phyloP scores from a whole-genome alignment of 192 early-diverging fungal genomes.

The Coemansia aciculifera region DNA sequence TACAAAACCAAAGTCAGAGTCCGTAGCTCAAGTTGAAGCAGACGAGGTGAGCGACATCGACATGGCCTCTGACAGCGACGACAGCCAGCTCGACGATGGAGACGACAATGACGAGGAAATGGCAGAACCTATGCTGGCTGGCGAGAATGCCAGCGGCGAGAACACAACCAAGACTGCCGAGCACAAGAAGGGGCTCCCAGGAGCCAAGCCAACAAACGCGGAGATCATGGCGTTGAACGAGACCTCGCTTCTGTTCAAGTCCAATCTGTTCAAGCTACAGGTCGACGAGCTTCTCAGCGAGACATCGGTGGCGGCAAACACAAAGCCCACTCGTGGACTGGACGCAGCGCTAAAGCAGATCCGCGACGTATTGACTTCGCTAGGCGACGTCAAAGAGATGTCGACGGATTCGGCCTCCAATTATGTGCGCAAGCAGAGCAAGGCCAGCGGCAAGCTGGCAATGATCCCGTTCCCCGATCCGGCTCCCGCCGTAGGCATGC shows the following conservation, averaged over 20 bases:
- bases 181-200: not conserved
- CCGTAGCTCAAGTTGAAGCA: not conserved
- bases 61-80: slow-evolving; percentile 19
- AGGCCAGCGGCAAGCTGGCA: slow-evolving; percentile 17
- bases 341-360: slow-evolving; percentile 60
- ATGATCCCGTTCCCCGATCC: slow-evolving; percentile 78
- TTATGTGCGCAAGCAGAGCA: slow-evolving; percentile 58
- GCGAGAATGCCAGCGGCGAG: slow-evolving; percentile 10
- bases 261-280: slow-evolving; percentile 91
- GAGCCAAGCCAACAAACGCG: slow-evolving; percentile 61
- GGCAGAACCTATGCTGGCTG: slow-evolving; percentile 16
- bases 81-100: slow-evolving; percentile 6
- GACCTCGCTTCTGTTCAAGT: slow-evolving; percentile 79
- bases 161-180: slow-evolving; percentile 22
- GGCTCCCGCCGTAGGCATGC: slow-evolving; percentile 64
- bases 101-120: slow-evolving; percentile 18
- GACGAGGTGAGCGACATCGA: slow-evolving; percentile 52
- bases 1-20: not conserved
- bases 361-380: slow-evolving; percentile 19
- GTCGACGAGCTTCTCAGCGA: slow-evolving; percentile 52
- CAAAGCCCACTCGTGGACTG: slow-evolving; percentile 33
- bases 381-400: slow-evolving; percentile 20
- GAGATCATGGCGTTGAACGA: slow-evolving; percentile 86
- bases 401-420: slow-evolving; percentile 30
- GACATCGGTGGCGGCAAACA: slow-evolving; percentile 13